These are phyloP conservation scores for Vaccinium macrocarpon DNA, from an alignment of 148 eudicot genomes.

Conservation along the genomic window DNA sequence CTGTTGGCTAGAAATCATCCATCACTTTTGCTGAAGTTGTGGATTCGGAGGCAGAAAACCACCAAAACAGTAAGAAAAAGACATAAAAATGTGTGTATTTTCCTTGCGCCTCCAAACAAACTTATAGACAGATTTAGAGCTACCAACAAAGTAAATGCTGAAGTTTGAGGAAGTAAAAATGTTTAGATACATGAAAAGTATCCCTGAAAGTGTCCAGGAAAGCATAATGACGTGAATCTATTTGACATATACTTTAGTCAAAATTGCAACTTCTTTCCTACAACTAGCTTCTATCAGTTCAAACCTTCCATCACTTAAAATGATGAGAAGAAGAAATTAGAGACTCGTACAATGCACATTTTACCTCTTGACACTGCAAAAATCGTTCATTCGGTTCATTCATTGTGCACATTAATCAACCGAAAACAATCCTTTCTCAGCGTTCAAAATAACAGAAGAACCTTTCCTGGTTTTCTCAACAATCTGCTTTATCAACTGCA, in stretches of 20 bases:
- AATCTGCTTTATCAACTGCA: conserved; percentile 71
- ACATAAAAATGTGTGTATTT: neutral
- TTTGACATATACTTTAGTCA: neutral
- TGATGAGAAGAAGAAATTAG: neutral
- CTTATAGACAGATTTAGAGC: neutral
- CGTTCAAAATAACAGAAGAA: conserved; percentile 72
- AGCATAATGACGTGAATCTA: too few species aligned
- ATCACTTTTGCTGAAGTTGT: neutral
- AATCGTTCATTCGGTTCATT: neutral
- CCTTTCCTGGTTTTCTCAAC: conserved; percentile 82
- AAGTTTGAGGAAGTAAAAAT: neutral
- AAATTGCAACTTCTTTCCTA: conserved; percentile 1
- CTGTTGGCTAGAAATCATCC: neutral
- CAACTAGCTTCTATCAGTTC: neutral
- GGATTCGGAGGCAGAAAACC: neutral
- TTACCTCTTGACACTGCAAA: conserved; percentile 10
- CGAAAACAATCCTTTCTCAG: conserved; percentile 60
- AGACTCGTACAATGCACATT: neutral
- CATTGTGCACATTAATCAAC: conserved; percentile 27
- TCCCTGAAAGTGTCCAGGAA: too few species aligned
- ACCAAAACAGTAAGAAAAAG: neutral
- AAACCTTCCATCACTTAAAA: neutral
- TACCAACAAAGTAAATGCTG: neutral
- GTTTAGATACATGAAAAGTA: too few species aligned
- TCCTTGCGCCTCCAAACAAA: neutral